These are phyloP conservation scores for Rhododendron henanense DNA, from an alignment of 148 eudicot species.

Conservation along the genomic window DNA sequence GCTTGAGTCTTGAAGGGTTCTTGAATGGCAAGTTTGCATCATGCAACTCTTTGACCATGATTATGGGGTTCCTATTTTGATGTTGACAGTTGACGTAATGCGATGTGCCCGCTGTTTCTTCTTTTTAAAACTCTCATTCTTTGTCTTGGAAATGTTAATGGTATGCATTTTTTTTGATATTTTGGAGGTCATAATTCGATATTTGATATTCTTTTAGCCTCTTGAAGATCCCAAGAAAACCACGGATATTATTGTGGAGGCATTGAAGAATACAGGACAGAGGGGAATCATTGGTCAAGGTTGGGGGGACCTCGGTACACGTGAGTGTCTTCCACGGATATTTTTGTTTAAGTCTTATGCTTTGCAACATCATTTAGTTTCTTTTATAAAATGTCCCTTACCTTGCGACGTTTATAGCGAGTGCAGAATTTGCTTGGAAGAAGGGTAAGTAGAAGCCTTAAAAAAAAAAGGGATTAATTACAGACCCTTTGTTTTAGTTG, in stretches of 20 bases:
- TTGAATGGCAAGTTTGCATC: not conserved
- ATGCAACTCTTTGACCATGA: not conserved
- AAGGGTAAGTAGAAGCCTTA: not conserved
- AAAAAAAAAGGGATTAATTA: not conserved
- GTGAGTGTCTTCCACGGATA: conserved; percentile 41
- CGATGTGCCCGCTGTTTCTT: not conserved
- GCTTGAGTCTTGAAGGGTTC: not conserved
- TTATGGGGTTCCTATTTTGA: not conserved
- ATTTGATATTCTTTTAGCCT: conserved; percentile 40
- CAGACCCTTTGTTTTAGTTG: not conserved
- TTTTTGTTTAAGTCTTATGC: not conserved
- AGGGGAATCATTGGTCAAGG: conserved; percentile 92
- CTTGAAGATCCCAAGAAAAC: conserved; percentile 76
- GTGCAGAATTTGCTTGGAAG: not conserved
- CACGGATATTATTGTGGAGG: conserved; percentile 78
- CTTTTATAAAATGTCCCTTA: not conserved
- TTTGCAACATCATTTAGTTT: not conserved
- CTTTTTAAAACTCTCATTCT: not conserved
- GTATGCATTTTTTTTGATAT: not conserved
- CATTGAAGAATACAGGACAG: conserved; percentile 70
- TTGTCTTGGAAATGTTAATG: not conserved
- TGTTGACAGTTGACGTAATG: not conserved
- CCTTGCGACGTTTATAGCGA: not conserved
- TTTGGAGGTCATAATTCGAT: not conserved
- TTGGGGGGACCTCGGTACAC: conserved; percentile 91